A percentile compares a stretch with the other conserved stretches of the same genome.
Conservation (phyloP, 495 filamentous ascomycete species). For the Aspergillus sparsus region DNA sequence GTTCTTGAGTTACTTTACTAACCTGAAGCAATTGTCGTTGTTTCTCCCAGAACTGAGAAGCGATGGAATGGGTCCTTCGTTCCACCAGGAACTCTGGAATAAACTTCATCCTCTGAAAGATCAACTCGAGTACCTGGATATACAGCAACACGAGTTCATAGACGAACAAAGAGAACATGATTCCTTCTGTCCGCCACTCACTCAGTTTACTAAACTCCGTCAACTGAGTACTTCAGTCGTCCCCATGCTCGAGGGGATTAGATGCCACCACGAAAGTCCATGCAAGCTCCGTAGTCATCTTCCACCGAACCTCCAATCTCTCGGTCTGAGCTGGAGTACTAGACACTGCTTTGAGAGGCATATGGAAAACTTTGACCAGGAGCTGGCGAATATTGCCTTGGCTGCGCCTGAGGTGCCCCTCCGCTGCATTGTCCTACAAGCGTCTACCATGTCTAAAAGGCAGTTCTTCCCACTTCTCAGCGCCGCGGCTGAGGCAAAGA, state of each 20-base stretch:
- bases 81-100: neutral
- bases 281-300: slow-evolving; percentile 1
- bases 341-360: neutral
- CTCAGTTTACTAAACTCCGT: neutral
- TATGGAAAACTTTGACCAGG: neutral
- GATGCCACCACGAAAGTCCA: neutral
- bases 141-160: neutral
- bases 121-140: neutral
- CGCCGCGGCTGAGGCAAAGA: no score
- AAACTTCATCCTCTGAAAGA: neutral
- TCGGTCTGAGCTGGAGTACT: neutral
- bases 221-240: neutral
- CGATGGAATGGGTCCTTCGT: neutral
- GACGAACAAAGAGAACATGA: neutral
- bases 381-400: neutral
- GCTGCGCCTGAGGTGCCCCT: neutral
- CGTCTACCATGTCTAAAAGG: no score
- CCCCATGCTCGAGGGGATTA: neutral
- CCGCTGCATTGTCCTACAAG: neutral
- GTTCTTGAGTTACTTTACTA: neutral
- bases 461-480: no score
- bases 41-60: neutral
- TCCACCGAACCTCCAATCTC: slow-evolving; percentile 5
- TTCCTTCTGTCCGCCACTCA: neutral
- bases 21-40: neutral